Evolutionary conservation across 805 yeast species (phyloP), one percentile per base, ranked within the genome.

Genomic region (Candida suzukii): DNA sequence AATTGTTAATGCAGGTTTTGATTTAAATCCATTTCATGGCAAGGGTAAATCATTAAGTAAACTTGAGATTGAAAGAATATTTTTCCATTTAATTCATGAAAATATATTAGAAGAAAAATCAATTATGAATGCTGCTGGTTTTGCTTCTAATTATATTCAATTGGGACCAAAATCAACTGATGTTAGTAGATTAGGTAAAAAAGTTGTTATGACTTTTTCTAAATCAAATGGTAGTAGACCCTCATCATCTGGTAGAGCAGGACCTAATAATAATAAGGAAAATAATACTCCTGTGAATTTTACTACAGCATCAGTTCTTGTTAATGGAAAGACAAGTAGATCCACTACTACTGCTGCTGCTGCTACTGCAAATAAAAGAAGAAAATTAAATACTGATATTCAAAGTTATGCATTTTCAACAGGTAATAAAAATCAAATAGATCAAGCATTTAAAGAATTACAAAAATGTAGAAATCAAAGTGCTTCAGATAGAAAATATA

Each of bases 61-160:
- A 46, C 74, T 78, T 2, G 87, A 82, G 28, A 70, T 86, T 25
- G 96, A 90, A 59, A 68, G 98, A 46, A 75, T 93, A 7, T 83
- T 90, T 47, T 88, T 87, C 57, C 82, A 82, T 48, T 63, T 93
- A 44, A 71, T 87, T 22, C 74, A 84, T 11, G 78, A 78, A 42
- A 74, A 76, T 20, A 71, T 80, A 13, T 58, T 93, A 28, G 71
- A 70, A 43, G 97, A 90, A 56, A 83, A 80, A 52, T 74, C 88
- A 2, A 67, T 81, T 6, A 76, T 80, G 70, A 85, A 79, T 50
- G 77, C 73, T 18, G 73, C 78, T n/a, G 95, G 96, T 0, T 90
- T 82, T 65, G 84, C 95, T 0, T 67, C 83, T 2, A 83, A 84
- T 40, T 91, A 91, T 53, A 73, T 90, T 5, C 70, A 69, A 46